Percentiles rank a stretch among this genome's conserved stretches.
Evolutionary conservation across 164 flowering plant genomes (phyloP).

Genomic region (Nymphaea colorata): DNA sequence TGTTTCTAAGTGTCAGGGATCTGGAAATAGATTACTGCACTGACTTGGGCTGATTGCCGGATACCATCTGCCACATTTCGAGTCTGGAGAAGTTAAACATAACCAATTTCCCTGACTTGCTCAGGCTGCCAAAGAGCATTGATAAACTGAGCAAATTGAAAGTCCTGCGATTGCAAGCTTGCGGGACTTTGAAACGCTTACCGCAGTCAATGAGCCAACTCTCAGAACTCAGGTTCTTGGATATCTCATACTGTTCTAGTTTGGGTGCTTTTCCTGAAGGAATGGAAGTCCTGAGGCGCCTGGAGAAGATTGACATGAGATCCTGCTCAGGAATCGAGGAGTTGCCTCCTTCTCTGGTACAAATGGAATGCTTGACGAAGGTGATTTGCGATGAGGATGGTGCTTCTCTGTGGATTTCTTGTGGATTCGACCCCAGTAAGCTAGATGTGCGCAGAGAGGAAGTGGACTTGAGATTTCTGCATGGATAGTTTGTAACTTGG

Average conservation of each 20-base stretch:
- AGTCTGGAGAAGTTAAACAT: slow-evolving; percentile 41
- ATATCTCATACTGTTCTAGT: slow-evolving; percentile 60
- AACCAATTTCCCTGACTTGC: slow-evolving; percentile 56
- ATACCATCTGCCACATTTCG: slow-evolving; percentile 28
- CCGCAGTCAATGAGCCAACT: slow-evolving; percentile 38
- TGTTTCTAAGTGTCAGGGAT: slow-evolving; percentile 47
- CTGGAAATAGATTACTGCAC: slow-evolving; percentile 66
- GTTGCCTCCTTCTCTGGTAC: slow-evolving; percentile 31
- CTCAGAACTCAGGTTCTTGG: slow-evolving; percentile 33
- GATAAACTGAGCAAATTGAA: slow-evolving; percentile 29
- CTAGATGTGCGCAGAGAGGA: too few species aligned
- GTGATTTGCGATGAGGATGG: slow-evolving; percentile 65
- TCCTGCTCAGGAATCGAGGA: slow-evolving; percentile 36
- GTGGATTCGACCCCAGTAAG: too few species aligned
- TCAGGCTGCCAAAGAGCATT: slow-evolving; percentile 32
- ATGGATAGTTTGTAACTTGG: too few species aligned
- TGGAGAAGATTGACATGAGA: slow-evolving; percentile 82
- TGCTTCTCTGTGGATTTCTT: slow-evolving; percentile 34
- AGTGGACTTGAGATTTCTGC: too few species aligned
- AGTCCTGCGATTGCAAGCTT: slow-evolving; percentile 46
- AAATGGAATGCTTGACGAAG: slow-evolving; percentile 24
- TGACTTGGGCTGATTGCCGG: slow-evolving; percentile 40
- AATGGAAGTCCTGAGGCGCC: slow-evolving; percentile 26
- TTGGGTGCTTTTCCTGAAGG: slow-evolving; percentile 43
- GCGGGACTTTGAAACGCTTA: slow-evolving; percentile 38